Evolutionary conservation across 352 stramenopile genomes (phyloP).

Genomic region (Pythium monospermum): DNA sequence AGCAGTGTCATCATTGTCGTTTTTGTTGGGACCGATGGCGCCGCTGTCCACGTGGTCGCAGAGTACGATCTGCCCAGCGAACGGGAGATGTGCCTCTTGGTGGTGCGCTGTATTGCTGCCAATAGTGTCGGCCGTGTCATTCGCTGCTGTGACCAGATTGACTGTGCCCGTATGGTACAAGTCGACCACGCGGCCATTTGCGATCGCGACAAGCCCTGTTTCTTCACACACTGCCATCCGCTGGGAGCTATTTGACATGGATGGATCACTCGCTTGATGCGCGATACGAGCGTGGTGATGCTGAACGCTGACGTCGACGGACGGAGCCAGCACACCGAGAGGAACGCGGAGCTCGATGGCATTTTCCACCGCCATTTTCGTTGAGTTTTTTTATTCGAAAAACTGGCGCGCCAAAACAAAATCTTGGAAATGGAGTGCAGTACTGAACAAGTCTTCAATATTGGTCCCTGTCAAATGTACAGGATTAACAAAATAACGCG

Average conservation of each 20-base stretch:
- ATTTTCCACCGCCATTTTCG: background rate
- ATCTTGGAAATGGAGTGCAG: too few relatives aligned
- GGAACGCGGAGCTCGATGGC: slow-evolving; percentile 13
- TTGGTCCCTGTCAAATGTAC: too few relatives aligned
- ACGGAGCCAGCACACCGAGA: slow-evolving; percentile 6
- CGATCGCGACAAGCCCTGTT: slow-evolving; percentile 34
- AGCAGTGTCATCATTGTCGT: background rate
- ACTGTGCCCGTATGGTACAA: slow-evolving; percentile 24
- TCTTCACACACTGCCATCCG: slow-evolving; percentile 30
- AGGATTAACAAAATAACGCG: too few relatives aligned
- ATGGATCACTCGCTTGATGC: background rate
- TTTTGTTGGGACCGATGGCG: background rate
- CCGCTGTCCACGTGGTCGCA: slow-evolving; percentile 18
- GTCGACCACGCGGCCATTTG: slow-evolving; percentile 47
- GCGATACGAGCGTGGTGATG: background rate
- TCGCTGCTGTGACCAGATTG: background rate
- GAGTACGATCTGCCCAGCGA: slow-evolving; percentile 37
- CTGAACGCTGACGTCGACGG: background rate
- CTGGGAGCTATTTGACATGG: slow-evolving; percentile 15
- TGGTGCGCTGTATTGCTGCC: background rate
- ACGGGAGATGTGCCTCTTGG: slow-evolving; percentile 20
- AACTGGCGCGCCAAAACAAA: background rate
- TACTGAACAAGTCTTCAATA: too few relatives aligned
- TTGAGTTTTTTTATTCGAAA: background rate
- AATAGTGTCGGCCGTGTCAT: background rate